phyloP scores from a whole-genome alignment of 192 early-diverging fungal species.

The Backusella tuberculispora region DNA sequence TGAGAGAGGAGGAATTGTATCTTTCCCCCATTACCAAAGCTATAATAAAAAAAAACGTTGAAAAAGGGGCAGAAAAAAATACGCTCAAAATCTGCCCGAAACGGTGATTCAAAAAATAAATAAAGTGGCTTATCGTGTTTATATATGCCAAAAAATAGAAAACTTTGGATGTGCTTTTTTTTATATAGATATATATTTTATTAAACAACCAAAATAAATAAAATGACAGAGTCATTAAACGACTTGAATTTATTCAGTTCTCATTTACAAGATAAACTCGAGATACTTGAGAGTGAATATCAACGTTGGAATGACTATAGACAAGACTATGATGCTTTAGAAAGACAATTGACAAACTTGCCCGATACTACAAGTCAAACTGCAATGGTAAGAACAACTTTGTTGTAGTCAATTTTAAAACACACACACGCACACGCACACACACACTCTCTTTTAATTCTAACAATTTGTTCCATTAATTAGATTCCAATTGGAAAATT shows the following conservation, averaged over 20 bases:
- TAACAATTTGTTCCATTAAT: background rate
- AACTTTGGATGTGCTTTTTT: background rate
- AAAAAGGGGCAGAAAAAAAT: background rate
- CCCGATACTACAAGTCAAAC: slow-evolving; percentile 50
- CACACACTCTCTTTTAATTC: background rate
- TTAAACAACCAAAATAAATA: background rate
- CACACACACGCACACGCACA: no score
- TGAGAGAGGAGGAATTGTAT: no score
- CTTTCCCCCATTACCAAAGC: no score
- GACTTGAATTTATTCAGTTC: background rate
- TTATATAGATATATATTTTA: no score
- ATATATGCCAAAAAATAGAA: background rate
- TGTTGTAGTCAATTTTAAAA: background rate
- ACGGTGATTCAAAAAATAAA: background rate
- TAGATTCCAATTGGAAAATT: slow-evolving; percentile 84
- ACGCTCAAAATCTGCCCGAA: background rate
- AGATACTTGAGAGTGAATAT: slow-evolving; percentile 20
- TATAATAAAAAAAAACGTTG: no score
- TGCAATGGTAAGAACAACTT: slow-evolving; percentile 54
- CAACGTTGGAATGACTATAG: slow-evolving; percentile 61
- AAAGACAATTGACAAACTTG: slow-evolving; percentile 47
- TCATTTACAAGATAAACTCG: background rate
- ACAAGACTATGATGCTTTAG: slow-evolving; percentile 58
- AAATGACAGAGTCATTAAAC: background rate
- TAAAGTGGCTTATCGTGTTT: background rate